Percentiles rank a stretch among this genome's conserved stretches.
Evolutionary conservation across 2,329 filamentous ascomycete genomes (phyloP).

Genomic region (Colletotrichum sp.): DNA sequence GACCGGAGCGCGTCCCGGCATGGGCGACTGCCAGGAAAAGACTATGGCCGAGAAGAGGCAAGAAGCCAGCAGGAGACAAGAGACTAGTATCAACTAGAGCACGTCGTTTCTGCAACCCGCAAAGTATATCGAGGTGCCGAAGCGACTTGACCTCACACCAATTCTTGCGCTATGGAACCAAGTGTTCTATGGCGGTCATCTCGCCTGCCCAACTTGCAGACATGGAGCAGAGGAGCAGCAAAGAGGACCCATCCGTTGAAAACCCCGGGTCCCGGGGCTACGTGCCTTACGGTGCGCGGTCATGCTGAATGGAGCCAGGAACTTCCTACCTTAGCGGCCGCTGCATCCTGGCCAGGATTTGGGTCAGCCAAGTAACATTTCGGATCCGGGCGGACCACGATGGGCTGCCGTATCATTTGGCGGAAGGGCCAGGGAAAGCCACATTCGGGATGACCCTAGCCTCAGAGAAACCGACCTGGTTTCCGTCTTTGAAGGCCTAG

Average conservation of each 20-base stretch:
- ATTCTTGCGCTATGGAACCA: not conserved
- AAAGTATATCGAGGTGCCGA: not conserved
- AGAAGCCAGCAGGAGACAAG: not conserved
- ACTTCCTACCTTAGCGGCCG: conserved; percentile 15
- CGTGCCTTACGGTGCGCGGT: not conserved
- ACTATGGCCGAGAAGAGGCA: not conserved
- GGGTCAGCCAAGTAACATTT: not conserved
- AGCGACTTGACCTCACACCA: not conserved
- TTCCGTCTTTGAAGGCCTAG: not conserved
- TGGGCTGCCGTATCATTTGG: not conserved
- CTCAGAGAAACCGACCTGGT: not conserved
- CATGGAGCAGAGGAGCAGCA: not conserved
- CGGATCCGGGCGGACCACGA: not conserved
- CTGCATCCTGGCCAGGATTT: not conserved
- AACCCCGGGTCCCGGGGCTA: not conserved
- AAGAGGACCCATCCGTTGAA: not conserved
- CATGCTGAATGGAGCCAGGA: conserved; percentile 1
- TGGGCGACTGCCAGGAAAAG: not conserved
- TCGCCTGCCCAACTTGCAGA: not conserved
- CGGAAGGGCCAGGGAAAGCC: not conserved
- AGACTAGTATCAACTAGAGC: not conserved
- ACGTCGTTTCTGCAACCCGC: not conserved
- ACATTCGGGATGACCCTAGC: not conserved
- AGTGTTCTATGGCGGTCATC: not conserved
- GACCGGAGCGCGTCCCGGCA: not conserved